Base-by-base conservation (phyloP, 1,139 yeast species). In the Yarrowia galli region DNA sequence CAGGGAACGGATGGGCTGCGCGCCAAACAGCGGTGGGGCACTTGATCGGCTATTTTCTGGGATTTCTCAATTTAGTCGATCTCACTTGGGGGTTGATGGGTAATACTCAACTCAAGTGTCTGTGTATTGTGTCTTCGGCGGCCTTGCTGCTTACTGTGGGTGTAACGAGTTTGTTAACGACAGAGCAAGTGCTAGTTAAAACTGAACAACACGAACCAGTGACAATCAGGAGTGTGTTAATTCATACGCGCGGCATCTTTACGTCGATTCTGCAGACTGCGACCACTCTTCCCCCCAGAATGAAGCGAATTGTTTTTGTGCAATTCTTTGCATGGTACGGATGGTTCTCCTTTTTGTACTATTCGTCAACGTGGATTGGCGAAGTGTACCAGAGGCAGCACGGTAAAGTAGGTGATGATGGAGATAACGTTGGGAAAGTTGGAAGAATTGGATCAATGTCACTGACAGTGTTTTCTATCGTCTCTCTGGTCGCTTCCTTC, bases 1-100 rank as follows among this genome's bases (percentile, higher is more conserved):
- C 77, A 6, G 88, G 89, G 22, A 87, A 87, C 73, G 91, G 91
- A 0, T 87, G 90, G 91, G 92, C 91, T 0, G 89, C 91, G 2
- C 76, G 91, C 63, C 84, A 88, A 83, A 85, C 88, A 69, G 87
- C 88, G 0, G 77, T 79, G 1, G 87, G 88, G 69, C 87, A 86
- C 69, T 80, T 86, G 22, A 71, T 82, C 32, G 88, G 89, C 1
- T 86, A 84, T 72, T 80, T 82, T 71, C 82, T 84, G 4, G 83
- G 88, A 1, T 74, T 82, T 36, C 65, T 79, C 35, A 77, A 80
- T 69, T 77, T 85, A 54, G 77, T 85, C n/a, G 69, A 74, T 0
- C 67, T 75, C 8, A 63, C 78, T 1, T 74, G 81, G 22, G 79
- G 80, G 7, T 73, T 75, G 67, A 70, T 85, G 2, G 86, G 87